phyloP scores from a whole-genome alignment of 78 protist genomes.

The Ministeria vibrans region DNA sequence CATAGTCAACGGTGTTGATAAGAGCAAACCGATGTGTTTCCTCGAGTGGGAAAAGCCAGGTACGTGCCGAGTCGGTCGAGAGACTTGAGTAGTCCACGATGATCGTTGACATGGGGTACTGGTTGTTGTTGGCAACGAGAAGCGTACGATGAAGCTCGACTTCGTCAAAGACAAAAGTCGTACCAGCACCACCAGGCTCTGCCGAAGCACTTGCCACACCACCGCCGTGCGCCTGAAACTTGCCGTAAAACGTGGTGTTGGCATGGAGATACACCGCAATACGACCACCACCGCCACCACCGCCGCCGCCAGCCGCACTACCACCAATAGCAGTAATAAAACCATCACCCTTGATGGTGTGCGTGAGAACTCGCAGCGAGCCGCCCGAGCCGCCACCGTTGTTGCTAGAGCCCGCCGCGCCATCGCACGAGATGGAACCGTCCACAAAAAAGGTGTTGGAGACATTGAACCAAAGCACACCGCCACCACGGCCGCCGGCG shows the following conservation, averaged over 20 bases:
- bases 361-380: not conserved
- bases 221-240: not conserved
- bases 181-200: not conserved
- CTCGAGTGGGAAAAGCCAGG: not conserved
- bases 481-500: not conserved
- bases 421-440: not conserved
- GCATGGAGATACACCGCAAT: not conserved
- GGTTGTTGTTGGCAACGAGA: not conserved
- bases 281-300: slow-evolving; percentile 1
- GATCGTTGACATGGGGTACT: not conserved
- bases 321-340: not conserved
- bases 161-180: not conserved
- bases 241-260: not conserved
- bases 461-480: not conserved
- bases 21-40: not conserved
- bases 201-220: too few species aligned
- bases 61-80: not conserved
- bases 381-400: slow-evolving; percentile 2
- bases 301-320: not conserved
- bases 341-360: not conserved
- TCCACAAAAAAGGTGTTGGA: not conserved
- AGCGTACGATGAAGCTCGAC: not conserved
- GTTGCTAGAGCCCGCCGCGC: too few species aligned
- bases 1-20: not conserved
- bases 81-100: too few species aligned